Base-by-base conservation (phyloP, 2,329 filamentous ascomycete species). In the Fusarium palustre region DNA sequence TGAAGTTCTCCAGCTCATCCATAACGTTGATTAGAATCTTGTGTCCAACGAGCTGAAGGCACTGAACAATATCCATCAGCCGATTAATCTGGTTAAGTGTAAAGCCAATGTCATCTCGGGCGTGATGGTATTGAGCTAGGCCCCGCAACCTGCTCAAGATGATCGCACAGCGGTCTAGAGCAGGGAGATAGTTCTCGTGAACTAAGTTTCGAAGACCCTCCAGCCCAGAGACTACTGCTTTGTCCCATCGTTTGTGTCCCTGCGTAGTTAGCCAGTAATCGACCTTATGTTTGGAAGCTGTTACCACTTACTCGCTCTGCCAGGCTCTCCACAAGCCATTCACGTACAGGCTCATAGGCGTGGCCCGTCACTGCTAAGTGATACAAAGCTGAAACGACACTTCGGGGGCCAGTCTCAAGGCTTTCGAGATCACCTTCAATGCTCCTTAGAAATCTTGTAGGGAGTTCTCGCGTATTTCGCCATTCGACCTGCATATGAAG, bases 171-270 rank as follows among this genome's bases (percentile, higher is more conserved):
- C 95, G 89, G 72, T 98, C 94, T 3, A 98, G 83, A 1, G 93
- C 93, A 0, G 96, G 96, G 4, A 98, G 85, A 53, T 97, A 89
- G 77, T 97, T 94, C 76, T 97, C 91, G 75, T 97, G 94, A 1
- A 94, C 84, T 15, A 98, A 84, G 54, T 88, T 87, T 50, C 93
- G 88, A 12, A 98, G 85, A 55, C 89, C 91, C 63, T 92, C 90
- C 22, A 97, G 90, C 1, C 94, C 93, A 6, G 89, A 88, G 3
- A 88, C 86, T 3, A 97, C 91, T 8, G 92, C 91, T 75, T 95
- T 97, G 68, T 98, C 94, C 96, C 96, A 99, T 49, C 96, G 86
- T 79, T 97, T 97, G 74, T 97, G 92, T 1, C 94, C 94, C 91
- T 96, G 52, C 22, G 20, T 2, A 22, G 18, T 31, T 41, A 46